Evolutionary conservation across 495 filamentous ascomycete genomes (phyloP).

Genomic region (Hypoxylon subgilvum): DNA sequence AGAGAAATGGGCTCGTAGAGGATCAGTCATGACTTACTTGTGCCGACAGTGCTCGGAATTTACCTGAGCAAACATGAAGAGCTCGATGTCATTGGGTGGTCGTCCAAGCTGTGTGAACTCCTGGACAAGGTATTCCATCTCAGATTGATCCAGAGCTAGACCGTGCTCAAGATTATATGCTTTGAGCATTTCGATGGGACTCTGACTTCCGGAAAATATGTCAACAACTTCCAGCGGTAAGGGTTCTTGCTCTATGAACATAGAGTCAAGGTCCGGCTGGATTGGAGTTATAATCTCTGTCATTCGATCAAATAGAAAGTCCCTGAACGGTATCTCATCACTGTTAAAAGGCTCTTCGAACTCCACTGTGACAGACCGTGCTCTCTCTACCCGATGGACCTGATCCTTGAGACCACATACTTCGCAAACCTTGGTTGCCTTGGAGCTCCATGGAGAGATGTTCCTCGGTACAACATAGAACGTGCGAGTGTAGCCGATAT

Average conservation of each 20-base stretch:
- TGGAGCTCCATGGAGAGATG: conserved; percentile 96
- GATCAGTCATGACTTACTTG: conserved; percentile 48
- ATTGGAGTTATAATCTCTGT: conserved; percentile 74
- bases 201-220: conserved; percentile 64
- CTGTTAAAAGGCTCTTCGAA: conserved; percentile 58
- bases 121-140: conserved; percentile 91
- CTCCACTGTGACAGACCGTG: conserved; percentile 70
- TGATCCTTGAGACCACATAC: conserved; percentile 80
- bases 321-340: conserved; percentile 64
- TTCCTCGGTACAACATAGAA: conserved; percentile 82
- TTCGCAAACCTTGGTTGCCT: conserved; percentile 89
- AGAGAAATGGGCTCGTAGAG: background rate
- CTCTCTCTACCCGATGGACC: conserved; percentile 86
- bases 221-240: conserved; percentile 73
- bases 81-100: conserved; percentile 86
- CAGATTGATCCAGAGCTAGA: conserved; percentile 82
- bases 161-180: conserved; percentile 82
- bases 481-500: conserved; percentile 45
- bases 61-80: conserved; percentile 99
- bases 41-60: conserved; percentile 80
- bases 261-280: conserved; percentile 68
- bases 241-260: conserved; percentile 80
- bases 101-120: conserved; percentile 77
- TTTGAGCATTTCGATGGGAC: conserved; percentile 73
- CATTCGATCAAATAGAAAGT: conserved; percentile 89